Evolutionary conservation across 2,329 filamentous ascomycete species (phyloP).

Genomic region (Phialemonium atrogriseum): DNA sequence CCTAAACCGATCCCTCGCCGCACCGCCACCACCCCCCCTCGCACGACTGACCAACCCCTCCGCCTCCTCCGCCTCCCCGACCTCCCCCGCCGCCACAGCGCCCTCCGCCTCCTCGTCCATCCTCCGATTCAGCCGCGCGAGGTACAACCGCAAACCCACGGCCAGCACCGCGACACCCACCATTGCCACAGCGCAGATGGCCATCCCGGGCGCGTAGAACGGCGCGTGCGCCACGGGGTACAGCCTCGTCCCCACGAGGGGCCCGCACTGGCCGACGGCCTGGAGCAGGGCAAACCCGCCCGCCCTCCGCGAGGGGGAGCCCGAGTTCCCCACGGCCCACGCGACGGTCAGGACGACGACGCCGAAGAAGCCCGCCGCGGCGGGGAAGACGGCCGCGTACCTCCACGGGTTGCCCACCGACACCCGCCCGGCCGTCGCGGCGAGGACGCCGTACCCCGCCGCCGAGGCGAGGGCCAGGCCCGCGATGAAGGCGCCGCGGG

Average conservation of each 20-base stretch:
- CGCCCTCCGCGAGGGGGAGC: slow-evolving; percentile 59
- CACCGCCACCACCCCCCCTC: slow-evolving; percentile 13
- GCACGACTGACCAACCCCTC: slow-evolving; percentile 30
- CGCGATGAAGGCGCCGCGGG: slow-evolving; percentile 59
- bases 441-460: slow-evolving; percentile 48
- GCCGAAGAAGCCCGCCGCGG: slow-evolving; percentile 72
- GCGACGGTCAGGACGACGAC: slow-evolving; percentile 78
- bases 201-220: slow-evolving; percentile 56
- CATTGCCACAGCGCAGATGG: slow-evolving; percentile 55
- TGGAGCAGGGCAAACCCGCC: slow-evolving; percentile 75
- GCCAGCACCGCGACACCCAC: slow-evolving; percentile 49
- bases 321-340: slow-evolving; percentile 84
- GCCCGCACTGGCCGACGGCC: slow-evolving; percentile 71
- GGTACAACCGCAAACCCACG: slow-evolving; percentile 40
- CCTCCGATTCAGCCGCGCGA: slow-evolving; percentile 41
- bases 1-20: slow-evolving; percentile 26
- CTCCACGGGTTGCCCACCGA: slow-evolving; percentile 35
- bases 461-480: slow-evolving; percentile 60
- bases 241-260: slow-evolving; percentile 58
- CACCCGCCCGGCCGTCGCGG: slow-evolving; percentile 41
- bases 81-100: slow-evolving; percentile 18
- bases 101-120: slow-evolving; percentile 31
- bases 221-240: slow-evolving; percentile 54
- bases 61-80: slow-evolving; percentile 23
- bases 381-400: slow-evolving; percentile 72